Base-by-base conservation (phyloP, 345 rosid genomes). In the Euclidium syriacum region DNA sequence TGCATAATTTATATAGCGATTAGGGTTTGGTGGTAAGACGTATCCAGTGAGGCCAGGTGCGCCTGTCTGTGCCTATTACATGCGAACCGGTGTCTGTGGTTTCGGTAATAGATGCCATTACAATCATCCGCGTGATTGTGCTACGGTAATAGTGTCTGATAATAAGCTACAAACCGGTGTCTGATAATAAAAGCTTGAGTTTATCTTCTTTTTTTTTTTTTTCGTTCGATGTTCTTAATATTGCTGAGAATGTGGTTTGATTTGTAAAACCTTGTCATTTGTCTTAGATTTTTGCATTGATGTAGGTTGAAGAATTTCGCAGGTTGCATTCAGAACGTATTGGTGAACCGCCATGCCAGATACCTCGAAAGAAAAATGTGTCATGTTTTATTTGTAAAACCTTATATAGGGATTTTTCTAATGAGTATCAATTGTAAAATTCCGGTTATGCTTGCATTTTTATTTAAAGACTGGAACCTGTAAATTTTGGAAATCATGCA, bases 401-500 rank as follows among this genome's bases (percentile, higher is more conserved):
- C n/a, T n/a, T n/a, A n/a, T n/a, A n/a, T n/a, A n/a, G n/a, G n/a
- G n/a, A n/a, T n/a, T n/a, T n/a, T n/a, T n/a, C n/a, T n/a, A n/a
- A n/a, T n/a, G n/a, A n/a, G n/a, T n/a, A n/a, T n/a, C n/a, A 15
- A 54, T 17, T 34, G 8, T 43, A 15, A 7, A 15, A 11, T 38
- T 19, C n/a, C 5, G 61, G 14, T 43, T 58, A 7, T 38, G 33
- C 70, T 54, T 75, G 77, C 87, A 91, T 95, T 86, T 82, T 73
- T 91, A 81, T 68, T 71, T 91, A 74, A 79, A 86, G 66, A 84
- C 98, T 4, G 95, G 96, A 71, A 79, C 84, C 27, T 91, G 96
- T 72, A 91, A 86, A 80, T 91, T 88, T 77, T 95, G 96, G 73
- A 95, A 92, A 16, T 91, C 98, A 11, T 91, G 98, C 81, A 91